phyloP scores from a whole-genome alignment of 768 basidiomycete species.

The Amylocystis lapponica region DNA sequence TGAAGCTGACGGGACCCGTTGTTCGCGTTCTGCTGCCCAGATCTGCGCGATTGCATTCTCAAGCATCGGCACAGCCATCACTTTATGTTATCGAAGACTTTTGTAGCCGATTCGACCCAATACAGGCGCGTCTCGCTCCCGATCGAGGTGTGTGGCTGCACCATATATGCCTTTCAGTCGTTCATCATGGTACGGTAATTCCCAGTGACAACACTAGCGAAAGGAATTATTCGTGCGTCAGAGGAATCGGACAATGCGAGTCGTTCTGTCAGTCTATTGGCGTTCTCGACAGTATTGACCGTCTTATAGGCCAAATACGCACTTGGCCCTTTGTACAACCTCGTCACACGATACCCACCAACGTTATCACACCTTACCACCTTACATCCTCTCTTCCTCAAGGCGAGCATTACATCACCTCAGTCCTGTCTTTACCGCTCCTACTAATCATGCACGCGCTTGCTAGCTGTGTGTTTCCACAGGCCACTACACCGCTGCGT shows the following conservation, averaged over 20 bases:
- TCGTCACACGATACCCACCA: constrained; percentile 59
- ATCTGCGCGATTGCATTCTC: constrained; percentile 48
- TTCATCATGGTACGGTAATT: neutral
- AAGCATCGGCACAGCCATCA: constrained; percentile 34
- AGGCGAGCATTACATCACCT: constrained; percentile 33
- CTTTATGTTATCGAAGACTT: constrained; percentile 46
- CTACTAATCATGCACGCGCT: neutral
- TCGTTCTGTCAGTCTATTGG: neutral
- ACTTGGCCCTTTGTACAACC: constrained; percentile 50
- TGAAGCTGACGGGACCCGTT: neutral
- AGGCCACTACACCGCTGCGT: constrained; percentile 46
- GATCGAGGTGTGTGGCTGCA: constrained; percentile 48
- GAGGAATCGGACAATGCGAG: constrained; percentile 47
- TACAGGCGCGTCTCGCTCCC: constrained; percentile 60
- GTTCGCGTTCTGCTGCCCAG: constrained; percentile 28
- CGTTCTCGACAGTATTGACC: constrained; percentile 12
- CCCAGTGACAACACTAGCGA: constrained; percentile 62
- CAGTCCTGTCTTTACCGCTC: neutral
- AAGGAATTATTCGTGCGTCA: constrained; percentile 50
- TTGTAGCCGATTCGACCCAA: constrained; percentile 55
- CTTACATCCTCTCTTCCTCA: constrained; percentile 63
- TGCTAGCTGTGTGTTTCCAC: constrained; percentile 54
- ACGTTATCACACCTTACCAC: constrained; percentile 56
- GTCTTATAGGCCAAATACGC: constrained; percentile 39
- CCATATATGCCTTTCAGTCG: constrained; percentile 3